Evolutionary conservation across 2,329 filamentous ascomycete genomes (phyloP), one percentile per base, ranked within the genome.

Genomic region (Clarireedia sp.): DNA sequence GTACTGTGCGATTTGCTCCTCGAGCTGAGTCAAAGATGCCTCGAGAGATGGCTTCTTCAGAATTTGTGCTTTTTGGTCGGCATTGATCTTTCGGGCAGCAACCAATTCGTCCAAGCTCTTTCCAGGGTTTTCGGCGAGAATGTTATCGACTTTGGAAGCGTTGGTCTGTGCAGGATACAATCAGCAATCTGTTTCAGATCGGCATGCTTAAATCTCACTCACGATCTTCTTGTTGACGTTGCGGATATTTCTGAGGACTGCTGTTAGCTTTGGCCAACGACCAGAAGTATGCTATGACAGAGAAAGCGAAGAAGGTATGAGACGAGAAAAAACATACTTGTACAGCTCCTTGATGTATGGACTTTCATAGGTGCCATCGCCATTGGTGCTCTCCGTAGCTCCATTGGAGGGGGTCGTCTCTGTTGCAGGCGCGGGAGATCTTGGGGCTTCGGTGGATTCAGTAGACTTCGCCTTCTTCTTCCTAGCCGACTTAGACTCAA

Each of bases 141-240:
- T 75, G 49, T 76, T 66, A 64, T 90, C 86, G 67, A 86, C 85
- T 74, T 88, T 90, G 64, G 82, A 79, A 62, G 84, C 84, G 69
- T 85, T 84, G 68, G 79, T 76, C 85, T 89, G 59, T 21, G 17
- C 54, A 52, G 8, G n/a, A 26, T 44, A 26, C 7, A 29, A 49
- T 67, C 60, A 67, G 62, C 23, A 51, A 47, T 52, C 40, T 38
- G 46, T 41, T 16, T 24, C 26, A 37, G 21, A 23, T 9, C 2
- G 38, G 44, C 14, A 23, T 21, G 10, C 7, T 24, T 3, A 45
- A 12, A 8, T 48, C 23, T 36, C 23, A 76, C 87, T 75, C 74
- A 95, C 89, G 67, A 97, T 85, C 75, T 96, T 96, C 81, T 96
- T 97, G 77, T 85, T 87, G 67, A 94, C 76, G 72, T 94, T 95